Evolutionary conservation across 2,329 filamentous ascomycete genomes (phyloP).

Genomic region (Hymenoscyphus fraxineus): DNA sequence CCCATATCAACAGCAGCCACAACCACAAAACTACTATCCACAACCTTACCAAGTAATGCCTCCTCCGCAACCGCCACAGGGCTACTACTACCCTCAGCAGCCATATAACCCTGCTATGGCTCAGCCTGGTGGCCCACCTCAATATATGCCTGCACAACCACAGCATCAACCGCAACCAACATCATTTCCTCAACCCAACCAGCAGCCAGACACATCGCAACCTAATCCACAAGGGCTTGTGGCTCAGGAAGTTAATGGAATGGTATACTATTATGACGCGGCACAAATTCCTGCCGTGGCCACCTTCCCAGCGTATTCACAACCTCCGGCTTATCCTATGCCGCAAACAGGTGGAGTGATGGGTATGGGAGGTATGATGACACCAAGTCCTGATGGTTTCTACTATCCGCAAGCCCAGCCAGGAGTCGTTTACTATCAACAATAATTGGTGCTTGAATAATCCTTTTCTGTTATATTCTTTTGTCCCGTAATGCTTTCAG

Average conservation of each 20-base stretch:
- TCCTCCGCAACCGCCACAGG: slow-evolving; percentile 51
- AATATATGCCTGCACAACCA: slow-evolving; percentile 28
- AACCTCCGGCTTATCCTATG: slow-evolving; percentile 52
- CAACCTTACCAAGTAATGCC: slow-evolving; percentile 53
- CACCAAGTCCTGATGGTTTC: slow-evolving; percentile 63
- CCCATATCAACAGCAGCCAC: slow-evolving; percentile 46
- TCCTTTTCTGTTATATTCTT: slow-evolving; percentile 14
- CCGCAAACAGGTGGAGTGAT: slow-evolving; percentile 51
- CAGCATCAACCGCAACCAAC: slow-evolving; percentile 33
- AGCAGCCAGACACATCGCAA: slow-evolving; percentile 42
- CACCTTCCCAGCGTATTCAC: slow-evolving; percentile 43
- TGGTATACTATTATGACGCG: slow-evolving; percentile 91
- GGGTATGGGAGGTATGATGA: slow-evolving; percentile 78
- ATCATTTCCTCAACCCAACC: slow-evolving; percentile 22
- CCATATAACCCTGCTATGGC: slow-evolving; percentile 43
- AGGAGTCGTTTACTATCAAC: slow-evolving; percentile 59
- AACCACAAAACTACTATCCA: slow-evolving; percentile 53
- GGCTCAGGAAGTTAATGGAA: slow-evolving; percentile 89
- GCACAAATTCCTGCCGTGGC: slow-evolving; percentile 56
- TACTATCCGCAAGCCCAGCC: slow-evolving; percentile 59
- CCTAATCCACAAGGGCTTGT: slow-evolving; percentile 56
- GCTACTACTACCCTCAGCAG: slow-evolving; percentile 65
- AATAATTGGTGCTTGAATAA: slow-evolving; percentile 40
- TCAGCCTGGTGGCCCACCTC: slow-evolving; percentile 35
- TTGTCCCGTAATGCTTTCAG: slow-evolving; percentile 33